These are phyloP conservation scores for Bjerkandera adusta DNA, from an alignment of 1,284 basidiomycete genomes.

Conservation along the genomic window DNA sequence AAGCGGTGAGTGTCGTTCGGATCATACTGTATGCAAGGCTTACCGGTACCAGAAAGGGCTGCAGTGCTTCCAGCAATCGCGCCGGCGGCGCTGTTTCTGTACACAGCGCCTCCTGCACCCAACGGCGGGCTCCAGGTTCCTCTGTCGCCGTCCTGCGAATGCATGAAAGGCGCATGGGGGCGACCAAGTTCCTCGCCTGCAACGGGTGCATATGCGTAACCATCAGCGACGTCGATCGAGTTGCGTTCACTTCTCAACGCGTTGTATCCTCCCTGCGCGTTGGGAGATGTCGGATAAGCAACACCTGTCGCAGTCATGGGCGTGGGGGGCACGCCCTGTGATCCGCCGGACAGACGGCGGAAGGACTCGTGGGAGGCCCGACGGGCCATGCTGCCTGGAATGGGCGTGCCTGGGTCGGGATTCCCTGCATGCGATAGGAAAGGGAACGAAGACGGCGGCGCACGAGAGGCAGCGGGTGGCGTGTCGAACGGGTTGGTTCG, in stretches of 20 bases:
- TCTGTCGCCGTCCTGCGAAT: slow-evolving; percentile 1
- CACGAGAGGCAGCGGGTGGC: slow-evolving; percentile 12
- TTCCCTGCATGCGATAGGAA: slow-evolving; percentile 63
- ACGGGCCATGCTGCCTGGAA: slow-evolving; percentile 36
- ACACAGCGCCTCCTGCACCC: slow-evolving; percentile 28
- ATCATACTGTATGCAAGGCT: slow-evolving; percentile 12
- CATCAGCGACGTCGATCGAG: slow-evolving; percentile 9
- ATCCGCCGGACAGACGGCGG: slow-evolving; percentile 20
- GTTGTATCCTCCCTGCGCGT: slow-evolving; percentile 6
- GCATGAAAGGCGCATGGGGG: slow-evolving; percentile 57
- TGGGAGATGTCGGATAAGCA: slow-evolving; percentile 5
- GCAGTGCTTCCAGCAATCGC: slow-evolving; percentile 24
- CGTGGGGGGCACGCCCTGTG: not conserved
- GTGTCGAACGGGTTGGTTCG: slow-evolving; percentile 25
- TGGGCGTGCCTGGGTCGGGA: slow-evolving; percentile 47
- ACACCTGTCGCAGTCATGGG: not conserved
- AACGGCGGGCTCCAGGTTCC: slow-evolving; percentile 22
- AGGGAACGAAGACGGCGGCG: slow-evolving; percentile 52
- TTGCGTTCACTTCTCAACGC: slow-evolving; percentile 3
- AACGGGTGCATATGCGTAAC: slow-evolving; percentile 10
- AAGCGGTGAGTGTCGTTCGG: too few species aligned
- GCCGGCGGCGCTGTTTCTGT: slow-evolving; percentile 47
- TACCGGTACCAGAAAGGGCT: slow-evolving; percentile 17
- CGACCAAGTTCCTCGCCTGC: slow-evolving; percentile 29
- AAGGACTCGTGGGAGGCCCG: slow-evolving; percentile 35